Conservation (phyloP, 169 alveolate species). For the Plasmodium gallinaceum region DNA sequence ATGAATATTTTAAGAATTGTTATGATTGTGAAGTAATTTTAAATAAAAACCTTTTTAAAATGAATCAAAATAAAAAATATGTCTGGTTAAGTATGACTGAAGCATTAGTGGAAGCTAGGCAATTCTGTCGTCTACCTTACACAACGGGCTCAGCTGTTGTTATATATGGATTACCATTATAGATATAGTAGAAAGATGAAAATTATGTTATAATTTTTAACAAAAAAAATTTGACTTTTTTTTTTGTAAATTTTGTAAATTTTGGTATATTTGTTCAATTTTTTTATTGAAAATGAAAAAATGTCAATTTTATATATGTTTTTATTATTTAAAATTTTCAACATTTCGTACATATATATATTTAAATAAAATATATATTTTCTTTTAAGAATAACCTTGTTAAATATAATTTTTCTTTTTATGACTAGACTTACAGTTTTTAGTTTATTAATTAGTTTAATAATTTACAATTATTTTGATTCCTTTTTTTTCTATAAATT, state of each 20-base stretch:
- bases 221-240: neutral
- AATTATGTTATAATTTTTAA: neutral
- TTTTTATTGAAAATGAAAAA: neutral
- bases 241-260: constrained; percentile 3
- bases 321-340: constrained; percentile 1
- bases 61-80: constrained; percentile 56
- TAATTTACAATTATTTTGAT: too few relatives aligned
- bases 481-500: too few relatives aligned
- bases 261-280: constrained; percentile 7
- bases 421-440: too few relatives aligned
- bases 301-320: neutral
- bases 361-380: too few relatives aligned
- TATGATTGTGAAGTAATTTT: constrained; percentile 25
- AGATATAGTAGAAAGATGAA: neutral
- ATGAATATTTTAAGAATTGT: constrained; percentile 42
- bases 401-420: too few relatives aligned
- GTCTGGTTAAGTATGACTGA: constrained; percentile 78
- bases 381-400: too few relatives aligned
- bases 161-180: constrained; percentile 82
- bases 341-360: neutral
- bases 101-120: constrained; percentile 80
- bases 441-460: too few relatives aligned
- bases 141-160: constrained; percentile 82
- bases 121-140: constrained; percentile 81
- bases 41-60: constrained; percentile 52